Evolutionary conservation across 129 eudicot species (phyloP), one percentile per base, ranked within the genome.

Genomic region (Lactuca sativa): DNA sequence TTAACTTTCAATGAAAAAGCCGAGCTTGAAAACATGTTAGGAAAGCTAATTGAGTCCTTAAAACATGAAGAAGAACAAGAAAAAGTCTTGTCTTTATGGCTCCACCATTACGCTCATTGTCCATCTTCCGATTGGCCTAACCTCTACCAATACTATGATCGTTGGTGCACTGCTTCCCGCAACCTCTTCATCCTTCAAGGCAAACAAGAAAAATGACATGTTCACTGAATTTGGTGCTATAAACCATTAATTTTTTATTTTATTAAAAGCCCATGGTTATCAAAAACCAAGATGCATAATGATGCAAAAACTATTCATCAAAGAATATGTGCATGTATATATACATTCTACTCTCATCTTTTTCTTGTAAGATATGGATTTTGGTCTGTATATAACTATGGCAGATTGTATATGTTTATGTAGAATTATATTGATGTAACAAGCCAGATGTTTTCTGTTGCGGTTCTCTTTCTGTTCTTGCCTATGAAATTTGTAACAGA

Each of bases 81-180:
- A 69, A 66, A 74, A 61, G 91, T 89, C 3, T 70, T 92, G 69
- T 83, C 98, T 4, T 49, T 85, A 14, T 92, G 98, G 98, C 83
- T 92, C 60, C 91, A 92, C 30, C 98, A 92, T 72, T 89, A 76
- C 82, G 83, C 96, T 41, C 82, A 70, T 11, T 89, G 95, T 51
- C 77, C 80, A 11, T 68, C 89, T 59, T 86, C 98, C 3, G 95
- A 88, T 41, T 92, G 96, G 98, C 98, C 98, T 2, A 86, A 92
- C 71, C 96, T 92, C 40, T 80, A 81, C 16, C 78, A 69, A 15
- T 82, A 82, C 74, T 92, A 84, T 49, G 72, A 75, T 7, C 78
- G 90, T 43, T 89, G 98, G 98, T 86, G 84, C 67, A 70, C 53
- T 12, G 44, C 81, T 18, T 86, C 96, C 0, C 89, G 96, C 54